Conservation (phyloP, 106 monocot species). For the Amphibolis antarctica region DNA sequence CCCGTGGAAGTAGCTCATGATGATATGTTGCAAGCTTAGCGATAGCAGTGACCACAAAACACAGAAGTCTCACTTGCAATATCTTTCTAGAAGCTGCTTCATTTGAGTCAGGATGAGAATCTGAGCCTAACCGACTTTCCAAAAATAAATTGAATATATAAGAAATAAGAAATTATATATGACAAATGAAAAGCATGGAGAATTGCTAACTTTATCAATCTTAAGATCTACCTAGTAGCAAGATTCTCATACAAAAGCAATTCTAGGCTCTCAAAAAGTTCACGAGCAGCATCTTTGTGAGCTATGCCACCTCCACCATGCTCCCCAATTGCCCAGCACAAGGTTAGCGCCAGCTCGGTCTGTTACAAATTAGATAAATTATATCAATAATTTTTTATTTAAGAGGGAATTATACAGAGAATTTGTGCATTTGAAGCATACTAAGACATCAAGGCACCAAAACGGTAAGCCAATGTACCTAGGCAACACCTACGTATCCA, state of each 20-base stretch:
- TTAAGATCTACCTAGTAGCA: conserved; percentile 49
- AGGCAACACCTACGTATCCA: too few relatives aligned
- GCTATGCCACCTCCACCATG: conserved; percentile 74
- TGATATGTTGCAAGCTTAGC: conserved; percentile 89
- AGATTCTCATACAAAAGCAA: conserved; percentile 91
- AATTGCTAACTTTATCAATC: background rate
- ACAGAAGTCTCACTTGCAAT: conserved; percentile 59
- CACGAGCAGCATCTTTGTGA: conserved; percentile 69
- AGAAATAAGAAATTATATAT: background rate
- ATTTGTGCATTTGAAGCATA: background rate
- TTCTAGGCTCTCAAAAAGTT: conserved; percentile 90
- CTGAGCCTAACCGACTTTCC: conserved; percentile 62
- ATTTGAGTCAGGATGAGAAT: conserved; percentile 35
- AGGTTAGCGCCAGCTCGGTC: conserved; percentile 75
- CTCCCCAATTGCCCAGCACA: conserved; percentile 97
- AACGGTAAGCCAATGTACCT: too few relatives aligned
- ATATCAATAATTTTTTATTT: background rate
- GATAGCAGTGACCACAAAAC: conserved; percentile 90
- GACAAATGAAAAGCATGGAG: background rate
- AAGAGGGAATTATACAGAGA: too few relatives aligned
- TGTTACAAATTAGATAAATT: conserved; percentile 7
- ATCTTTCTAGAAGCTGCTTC: conserved; percentile 36
- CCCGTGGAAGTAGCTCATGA: conserved; percentile 77
- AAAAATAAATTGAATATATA: conserved; percentile 2
- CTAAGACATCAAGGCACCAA: too few relatives aligned